Evolutionary conservation across 257 asterid species (phyloP).

Genomic region (Solanum etuberosum): DNA sequence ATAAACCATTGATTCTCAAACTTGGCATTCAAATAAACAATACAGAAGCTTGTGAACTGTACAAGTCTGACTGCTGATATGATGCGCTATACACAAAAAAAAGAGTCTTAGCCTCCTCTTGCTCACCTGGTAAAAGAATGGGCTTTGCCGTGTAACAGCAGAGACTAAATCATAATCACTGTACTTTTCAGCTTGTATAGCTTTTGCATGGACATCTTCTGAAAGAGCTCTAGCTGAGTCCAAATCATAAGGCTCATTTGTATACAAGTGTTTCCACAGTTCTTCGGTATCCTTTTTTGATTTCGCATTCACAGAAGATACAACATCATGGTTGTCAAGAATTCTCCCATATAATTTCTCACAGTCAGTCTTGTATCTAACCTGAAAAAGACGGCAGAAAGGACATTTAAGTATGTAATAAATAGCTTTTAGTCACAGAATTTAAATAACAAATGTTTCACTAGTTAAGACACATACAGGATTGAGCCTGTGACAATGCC

Average conservation of each 20-base stretch:
- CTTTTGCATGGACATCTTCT: conserved; percentile 6
- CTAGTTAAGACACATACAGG: conserved; percentile 45
- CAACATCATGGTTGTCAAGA: conserved; percentile 57
- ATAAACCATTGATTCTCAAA: background rate
- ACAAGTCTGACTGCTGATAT: background rate
- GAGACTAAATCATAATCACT: conserved; percentile 70
- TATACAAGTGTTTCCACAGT: conserved; percentile 49
- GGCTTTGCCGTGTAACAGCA: conserved; percentile 80
- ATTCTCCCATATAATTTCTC: conserved; percentile 65
- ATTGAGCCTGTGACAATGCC: conserved; percentile 98
- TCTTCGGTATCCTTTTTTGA: conserved; percentile 39
- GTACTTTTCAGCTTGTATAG: conserved; percentile 23
- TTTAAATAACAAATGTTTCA: background rate
- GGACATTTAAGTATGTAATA: background rate
- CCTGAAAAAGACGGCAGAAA: conserved; percentile 28
- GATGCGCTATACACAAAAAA: background rate
- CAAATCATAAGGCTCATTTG: conserved; percentile 59
- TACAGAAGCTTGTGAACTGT: background rate
- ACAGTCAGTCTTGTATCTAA: conserved; percentile 71
- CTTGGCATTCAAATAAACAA: background rate
- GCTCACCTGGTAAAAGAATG: conserved; percentile 88
- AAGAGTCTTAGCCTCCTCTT: background rate
- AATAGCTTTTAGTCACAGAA: background rate
- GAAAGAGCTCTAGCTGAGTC: conserved; percentile 21
- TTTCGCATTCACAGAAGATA: conserved; percentile 48